Evolutionary conservation across 345 rosid species (phyloP).

Genomic region (Ricinus communis): DNA sequence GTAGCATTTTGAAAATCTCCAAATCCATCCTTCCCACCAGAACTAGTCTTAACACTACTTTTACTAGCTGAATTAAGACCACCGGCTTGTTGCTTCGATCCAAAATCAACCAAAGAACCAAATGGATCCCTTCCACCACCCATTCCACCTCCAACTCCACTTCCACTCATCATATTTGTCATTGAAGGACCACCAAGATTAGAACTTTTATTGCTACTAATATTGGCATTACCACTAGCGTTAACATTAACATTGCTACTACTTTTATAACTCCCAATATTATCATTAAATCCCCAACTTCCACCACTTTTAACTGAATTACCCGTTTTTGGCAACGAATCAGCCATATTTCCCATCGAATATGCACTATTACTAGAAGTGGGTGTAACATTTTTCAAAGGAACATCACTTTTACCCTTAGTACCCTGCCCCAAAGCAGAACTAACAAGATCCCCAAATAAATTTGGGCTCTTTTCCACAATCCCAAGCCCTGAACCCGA

Average conservation of each 20-base stretch:
- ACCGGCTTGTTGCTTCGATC: slow-evolving; percentile 50
- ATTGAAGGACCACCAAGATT: slow-evolving; percentile 69
- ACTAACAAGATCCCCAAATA: slow-evolving; percentile 84
- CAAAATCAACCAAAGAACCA: slow-evolving; percentile 70
- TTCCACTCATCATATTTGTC: slow-evolving; percentile 51
- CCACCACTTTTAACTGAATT: slow-evolving; percentile 43
- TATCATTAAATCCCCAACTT: slow-evolving; percentile 43
- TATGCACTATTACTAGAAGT: slow-evolving; percentile 42
- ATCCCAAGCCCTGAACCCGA: slow-evolving; percentile 63
- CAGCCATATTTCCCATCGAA: slow-evolving; percentile 81
- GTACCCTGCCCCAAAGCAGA: slow-evolving; percentile 81
- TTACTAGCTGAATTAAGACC: slow-evolving; percentile 53
- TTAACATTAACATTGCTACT: slow-evolving; percentile 24
- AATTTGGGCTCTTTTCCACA: slow-evolving; percentile 64
- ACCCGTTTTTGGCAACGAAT: slow-evolving; percentile 68
- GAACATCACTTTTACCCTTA: slow-evolving; percentile 49
- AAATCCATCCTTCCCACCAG: slow-evolving; percentile 38
- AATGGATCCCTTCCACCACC: slow-evolving; percentile 66
- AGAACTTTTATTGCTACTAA: slow-evolving; percentile 29
- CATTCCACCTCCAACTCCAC: slow-evolving; percentile 21
- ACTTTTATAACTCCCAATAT: slow-evolving; percentile 34
- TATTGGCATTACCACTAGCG: slow-evolving; percentile 20
- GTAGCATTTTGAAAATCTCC: slow-evolving; percentile 67
- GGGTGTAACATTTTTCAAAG: slow-evolving; percentile 62
- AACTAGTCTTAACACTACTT: slow-evolving; percentile 28